Percentiles rank a stretch among this genome's conserved stretches.
These are phyloP conservation scores for Acer yangbiense DNA, from an alignment of 345 rosid genomes.

Conservation along the genomic window DNA sequence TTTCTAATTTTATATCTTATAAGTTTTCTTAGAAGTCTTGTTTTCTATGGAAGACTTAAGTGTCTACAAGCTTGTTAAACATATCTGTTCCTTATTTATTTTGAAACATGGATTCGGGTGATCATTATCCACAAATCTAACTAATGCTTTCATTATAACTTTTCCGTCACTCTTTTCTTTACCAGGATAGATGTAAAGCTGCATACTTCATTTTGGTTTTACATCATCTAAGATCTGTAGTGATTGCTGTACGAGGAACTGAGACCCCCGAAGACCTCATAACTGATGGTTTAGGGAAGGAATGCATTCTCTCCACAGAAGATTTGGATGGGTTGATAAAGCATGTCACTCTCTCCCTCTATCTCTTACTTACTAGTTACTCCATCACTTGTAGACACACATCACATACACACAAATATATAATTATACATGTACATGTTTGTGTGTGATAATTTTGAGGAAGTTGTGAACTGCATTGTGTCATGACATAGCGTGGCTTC, in stretches of 20 bases:
- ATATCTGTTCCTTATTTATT: not conserved
- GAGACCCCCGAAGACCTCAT: constrained; percentile 97
- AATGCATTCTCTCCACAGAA: constrained; percentile 54
- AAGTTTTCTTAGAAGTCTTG: not conserved
- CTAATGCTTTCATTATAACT: not conserved
- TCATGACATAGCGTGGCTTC: not conserved
- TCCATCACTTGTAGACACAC: not conserved
- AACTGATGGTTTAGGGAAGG: constrained; percentile 87
- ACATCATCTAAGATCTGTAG: constrained; percentile 68
- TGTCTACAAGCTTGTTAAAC: not conserved
- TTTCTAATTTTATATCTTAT: not conserved
- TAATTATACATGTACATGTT: not conserved
- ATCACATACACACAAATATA: not conserved
- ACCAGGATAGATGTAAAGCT: constrained; percentile 77
- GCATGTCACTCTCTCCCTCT: constrained; percentile 44
- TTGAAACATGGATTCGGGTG: not conserved
- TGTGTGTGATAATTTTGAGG: not conserved
- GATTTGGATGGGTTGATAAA: constrained; percentile 81
- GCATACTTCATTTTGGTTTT: constrained; percentile 87
- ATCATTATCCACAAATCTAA: not conserved
- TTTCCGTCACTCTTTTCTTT: constrained; percentile 17
- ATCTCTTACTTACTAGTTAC: not conserved
- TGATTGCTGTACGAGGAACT: constrained; percentile 87
- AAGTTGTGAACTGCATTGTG: not conserved
- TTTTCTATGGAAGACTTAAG: not conserved